These are phyloP conservation scores for Colletotrichum endophyticum DNA, from an alignment of 2,329 filamentous ascomycete genomes.

Conservation along the genomic window DNA sequence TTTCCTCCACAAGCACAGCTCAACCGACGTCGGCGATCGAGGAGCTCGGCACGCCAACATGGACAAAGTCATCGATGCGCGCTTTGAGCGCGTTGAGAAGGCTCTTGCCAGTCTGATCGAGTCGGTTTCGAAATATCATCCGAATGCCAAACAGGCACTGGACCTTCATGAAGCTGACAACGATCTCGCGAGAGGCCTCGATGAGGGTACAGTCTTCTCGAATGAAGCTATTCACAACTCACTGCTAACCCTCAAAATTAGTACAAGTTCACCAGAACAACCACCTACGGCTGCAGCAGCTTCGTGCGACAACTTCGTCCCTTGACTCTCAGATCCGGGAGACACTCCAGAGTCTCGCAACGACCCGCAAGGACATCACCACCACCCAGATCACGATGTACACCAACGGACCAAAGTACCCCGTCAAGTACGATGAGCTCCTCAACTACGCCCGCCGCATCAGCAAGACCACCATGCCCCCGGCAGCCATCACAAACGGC, in stretches of 20 bases:
- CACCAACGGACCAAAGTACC: constrained; percentile 53
- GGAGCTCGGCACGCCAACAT: constrained; percentile 41
- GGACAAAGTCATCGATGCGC: constrained; percentile 66
- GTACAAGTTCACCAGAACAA: constrained; percentile 80
- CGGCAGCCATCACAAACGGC: constrained; percentile 54
- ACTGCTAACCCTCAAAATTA: constrained; percentile 30
- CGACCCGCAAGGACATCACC: constrained; percentile 75
- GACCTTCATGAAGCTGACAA: constrained; percentile 75
- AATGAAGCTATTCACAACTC: neutral
- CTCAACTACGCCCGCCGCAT: constrained; percentile 81
- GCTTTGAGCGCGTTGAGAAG: constrained; percentile 71
- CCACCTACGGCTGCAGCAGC: constrained; percentile 67
- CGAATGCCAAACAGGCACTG: constrained; percentile 68
- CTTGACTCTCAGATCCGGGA: constrained; percentile 77
- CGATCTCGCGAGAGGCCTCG: constrained; percentile 68
- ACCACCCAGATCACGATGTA: constrained; percentile 64
- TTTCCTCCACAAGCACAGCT: neutral
- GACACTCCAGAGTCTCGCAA: constrained; percentile 72
- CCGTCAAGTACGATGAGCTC: constrained; percentile 74
- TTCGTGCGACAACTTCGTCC: constrained; percentile 68
- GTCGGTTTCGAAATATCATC: constrained; percentile 83
- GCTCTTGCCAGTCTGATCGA: constrained; percentile 74
- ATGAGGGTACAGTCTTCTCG: constrained; percentile 56
- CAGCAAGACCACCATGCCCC: constrained; percentile 78
- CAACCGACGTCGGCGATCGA: neutral